These are phyloP conservation scores for Plasmodium billcollinsi DNA, from an alignment of 169 alveolate species.

Conservation along the genomic window DNA sequence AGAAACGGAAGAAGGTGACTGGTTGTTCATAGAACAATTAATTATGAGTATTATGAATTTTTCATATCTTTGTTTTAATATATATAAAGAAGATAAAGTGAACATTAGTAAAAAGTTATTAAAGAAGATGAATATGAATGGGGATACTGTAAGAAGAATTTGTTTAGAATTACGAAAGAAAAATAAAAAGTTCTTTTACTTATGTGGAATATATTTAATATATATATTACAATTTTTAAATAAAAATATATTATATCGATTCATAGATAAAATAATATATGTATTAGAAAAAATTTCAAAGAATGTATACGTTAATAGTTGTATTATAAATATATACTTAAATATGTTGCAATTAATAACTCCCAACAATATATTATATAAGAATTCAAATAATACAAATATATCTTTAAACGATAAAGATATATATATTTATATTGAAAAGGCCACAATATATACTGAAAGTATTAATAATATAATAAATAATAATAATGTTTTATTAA, in stretches of 20 bases:
- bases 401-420: conserved; percentile 74
- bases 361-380: conserved; percentile 65
- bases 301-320: conserved; percentile 69
- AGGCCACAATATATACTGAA: conserved; percentile 77
- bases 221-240: conserved; percentile 75
- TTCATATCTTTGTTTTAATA: conserved; percentile 58
- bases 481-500: conserved; percentile 61
- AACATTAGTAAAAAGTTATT: conserved; percentile 15
- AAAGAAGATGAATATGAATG: conserved; percentile 3
- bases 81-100: conserved; percentile 48
- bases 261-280: conserved; percentile 69
- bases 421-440: conserved; percentile 72
- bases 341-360: conserved; percentile 74
- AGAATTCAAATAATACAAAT: conserved; percentile 73
- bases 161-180: conserved; percentile 18
- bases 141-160: neutral
- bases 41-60: conserved; percentile 73
- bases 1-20: conserved; percentile 57
- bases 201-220: conserved; percentile 70
- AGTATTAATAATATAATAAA: conserved; percentile 75
- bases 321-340: conserved; percentile 68
- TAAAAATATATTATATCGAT: conserved; percentile 51
- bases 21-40: conserved; percentile 69
- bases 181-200: conserved; percentile 61
- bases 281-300: conserved; percentile 68